Base-by-base conservation (phyloP, 345 rosid species). In the Barbarea vulgaris region DNA sequence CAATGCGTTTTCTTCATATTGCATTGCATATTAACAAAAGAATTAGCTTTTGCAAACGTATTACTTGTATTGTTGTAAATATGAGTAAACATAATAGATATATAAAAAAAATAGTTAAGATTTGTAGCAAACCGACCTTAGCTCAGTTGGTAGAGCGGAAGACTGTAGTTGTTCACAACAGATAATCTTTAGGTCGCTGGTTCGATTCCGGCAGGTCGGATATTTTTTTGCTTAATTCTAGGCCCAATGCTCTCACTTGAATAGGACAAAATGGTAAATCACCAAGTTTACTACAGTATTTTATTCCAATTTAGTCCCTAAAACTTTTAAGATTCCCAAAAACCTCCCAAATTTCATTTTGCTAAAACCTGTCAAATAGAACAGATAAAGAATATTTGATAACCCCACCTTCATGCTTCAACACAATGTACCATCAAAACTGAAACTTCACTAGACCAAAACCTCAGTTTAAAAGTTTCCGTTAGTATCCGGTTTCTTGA, bases 131-230 rank as follows among this genome's bases (percentile, higher is more conserved):
- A 0, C 95, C 97, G 97, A 88, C 89, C 92, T 92, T 94, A 88
- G 98, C 99, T 94, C 93, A 92, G 97, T 87, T 94, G 97, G 96
- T 58, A 91, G 97, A 87, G 98, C 97, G 97, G 99, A 88, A 96
- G 97, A 90, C 98, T 92, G 98, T 92, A 95, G 97, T 88, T 39
- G 67, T 15, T 19, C 0, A 5, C 15, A 42, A 33, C 67, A 58
- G 67, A 70, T 31, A 1, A 58, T 58, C 67, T 59, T 58, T 58
- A 70, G 74, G 74, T 70, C 67, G 34, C 48, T 70, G 66, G 57
- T 46, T 70, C 67, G 67, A 70, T 30, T 70, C 57, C 57, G 65
- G 65, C 65, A 56, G 56, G 74, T 57, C 56, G 57, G 66, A 58
- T 44, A 0, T 0, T 15, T 44, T 44, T 46, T 9, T 0, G 11